Evolutionary conservation across 257 asterid species (phyloP).

Genomic region (Verbena officinalis): DNA sequence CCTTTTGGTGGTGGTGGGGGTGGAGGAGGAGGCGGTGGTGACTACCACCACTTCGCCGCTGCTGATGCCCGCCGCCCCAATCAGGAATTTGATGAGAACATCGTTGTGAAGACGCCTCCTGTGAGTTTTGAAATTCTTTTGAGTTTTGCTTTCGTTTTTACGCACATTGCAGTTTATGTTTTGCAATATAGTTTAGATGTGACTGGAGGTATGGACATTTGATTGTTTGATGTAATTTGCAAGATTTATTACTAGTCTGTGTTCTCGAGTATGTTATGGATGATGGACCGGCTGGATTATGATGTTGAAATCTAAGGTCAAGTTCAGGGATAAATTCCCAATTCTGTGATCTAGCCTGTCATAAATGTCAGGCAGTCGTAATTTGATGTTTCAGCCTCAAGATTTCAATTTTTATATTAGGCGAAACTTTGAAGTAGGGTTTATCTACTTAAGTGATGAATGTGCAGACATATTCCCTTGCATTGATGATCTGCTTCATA

Average conservation of each 20-base stretch:
- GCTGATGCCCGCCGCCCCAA: constrained; percentile 40
- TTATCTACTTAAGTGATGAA: background rate
- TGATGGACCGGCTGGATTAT: constrained; percentile 2
- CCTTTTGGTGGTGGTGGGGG: constrained; percentile 54
- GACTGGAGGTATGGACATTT: background rate
- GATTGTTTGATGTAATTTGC: background rate
- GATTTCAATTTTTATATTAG: constrained; percentile 20
- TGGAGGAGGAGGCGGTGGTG: constrained; percentile 34
- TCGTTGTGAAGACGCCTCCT: constrained; percentile 69
- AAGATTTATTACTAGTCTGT: background rate
- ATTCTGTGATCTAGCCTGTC: constrained; percentile 21
- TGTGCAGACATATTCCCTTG: background rate
- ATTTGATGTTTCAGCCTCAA: constrained; percentile 20
- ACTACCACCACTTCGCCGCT: constrained; percentile 66
- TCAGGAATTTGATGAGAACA: constrained; percentile 56
- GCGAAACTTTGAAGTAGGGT: constrained; percentile 28
- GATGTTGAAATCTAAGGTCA: constrained; percentile 14
- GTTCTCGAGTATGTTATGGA: constrained; percentile 19
- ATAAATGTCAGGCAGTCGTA: background rate
- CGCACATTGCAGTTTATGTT: constrained; percentile 10
- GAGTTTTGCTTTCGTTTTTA: constrained; percentile 5
- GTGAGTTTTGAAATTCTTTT: constrained; percentile 45
- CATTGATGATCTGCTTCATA: constrained; percentile 10
- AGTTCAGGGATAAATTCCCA: constrained; percentile 19
- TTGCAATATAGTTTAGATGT: constrained; percentile 5